Evolutionary conservation across 768 basidiomycete genomes (phyloP).

Genomic region (Tricholoma terreum): DNA sequence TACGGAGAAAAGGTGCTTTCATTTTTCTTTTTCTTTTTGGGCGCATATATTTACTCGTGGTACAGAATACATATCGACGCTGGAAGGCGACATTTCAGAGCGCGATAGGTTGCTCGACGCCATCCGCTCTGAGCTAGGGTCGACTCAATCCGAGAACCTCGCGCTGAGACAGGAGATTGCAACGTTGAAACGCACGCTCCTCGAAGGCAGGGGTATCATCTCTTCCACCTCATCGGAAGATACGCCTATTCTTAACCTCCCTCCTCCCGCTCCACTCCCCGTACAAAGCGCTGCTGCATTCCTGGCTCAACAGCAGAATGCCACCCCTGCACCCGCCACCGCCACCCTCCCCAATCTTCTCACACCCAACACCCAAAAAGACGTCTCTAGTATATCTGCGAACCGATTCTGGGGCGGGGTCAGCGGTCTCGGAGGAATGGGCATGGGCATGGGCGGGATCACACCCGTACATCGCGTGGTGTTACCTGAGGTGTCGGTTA

Average conservation of each 20-base stretch:
- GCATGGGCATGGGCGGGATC: constrained; percentile 56
- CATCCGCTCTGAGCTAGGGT: constrained; percentile 80
- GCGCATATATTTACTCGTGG: constrained; percentile 7
- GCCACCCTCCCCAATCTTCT: constrained; percentile 27
- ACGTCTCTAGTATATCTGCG: constrained; percentile 62
- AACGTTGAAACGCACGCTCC: constrained; percentile 68
- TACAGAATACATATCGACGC: constrained; percentile 88
- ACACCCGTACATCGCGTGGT: constrained; percentile 85
- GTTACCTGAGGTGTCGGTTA: constrained; percentile 57
- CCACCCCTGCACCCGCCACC: constrained; percentile 16
- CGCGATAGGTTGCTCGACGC: constrained; percentile 88
- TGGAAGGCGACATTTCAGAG: constrained; percentile 91
- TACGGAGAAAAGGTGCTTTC: constrained; percentile 78
- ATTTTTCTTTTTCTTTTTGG: constrained; percentile 17
- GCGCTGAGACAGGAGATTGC: constrained; percentile 78
- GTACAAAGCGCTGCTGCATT: constrained; percentile 37
- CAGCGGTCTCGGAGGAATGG: constrained; percentile 22
- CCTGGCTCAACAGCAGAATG: constrained; percentile 10
- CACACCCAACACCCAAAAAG: constrained; percentile 75
- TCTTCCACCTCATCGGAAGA: constrained; percentile 6
- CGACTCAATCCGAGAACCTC: constrained; percentile 74
- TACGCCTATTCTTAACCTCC: constrained; percentile 39
- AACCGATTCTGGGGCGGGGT: constrained; percentile 79
- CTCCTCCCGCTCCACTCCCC: constrained; percentile 49
- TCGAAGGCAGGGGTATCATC: constrained; percentile 58